Evolutionary conservation across 2,329 filamentous ascomycete genomes (phyloP).

Genomic region (Xylariaceae sp.): DNA sequence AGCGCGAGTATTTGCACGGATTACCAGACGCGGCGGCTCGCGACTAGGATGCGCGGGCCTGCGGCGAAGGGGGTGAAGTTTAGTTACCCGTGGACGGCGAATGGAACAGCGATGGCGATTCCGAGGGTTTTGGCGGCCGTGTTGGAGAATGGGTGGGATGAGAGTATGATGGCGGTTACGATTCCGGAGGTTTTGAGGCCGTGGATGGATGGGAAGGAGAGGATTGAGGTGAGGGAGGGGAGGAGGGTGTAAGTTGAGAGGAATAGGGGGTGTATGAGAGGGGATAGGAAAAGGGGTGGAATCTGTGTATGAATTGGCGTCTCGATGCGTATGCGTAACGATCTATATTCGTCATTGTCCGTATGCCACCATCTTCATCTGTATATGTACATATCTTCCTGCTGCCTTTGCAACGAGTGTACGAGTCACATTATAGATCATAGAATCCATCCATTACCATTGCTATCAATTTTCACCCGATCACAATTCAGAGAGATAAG

Average conservation of each 20-base stretch:
- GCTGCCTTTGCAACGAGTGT: too few relatives aligned
- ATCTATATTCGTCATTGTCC: too few relatives aligned
- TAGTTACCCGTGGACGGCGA: constrained; percentile 81
- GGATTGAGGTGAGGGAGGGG: constrained; percentile 47
- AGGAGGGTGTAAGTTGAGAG: background rate
- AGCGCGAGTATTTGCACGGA: constrained; percentile 89
- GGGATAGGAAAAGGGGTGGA: background rate
- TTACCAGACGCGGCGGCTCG: constrained; percentile 81
- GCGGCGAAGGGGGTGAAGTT: constrained; percentile 38
- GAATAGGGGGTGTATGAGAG: too few relatives aligned
- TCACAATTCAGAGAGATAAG: too few relatives aligned
- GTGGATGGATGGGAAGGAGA: constrained; percentile 75
- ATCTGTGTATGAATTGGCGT: too few relatives aligned
- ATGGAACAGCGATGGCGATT: constrained; percentile 89
- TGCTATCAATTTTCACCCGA: too few relatives aligned
- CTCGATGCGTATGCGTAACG: too few relatives aligned
- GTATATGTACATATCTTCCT: too few relatives aligned
- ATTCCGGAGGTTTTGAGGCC: constrained; percentile 74
- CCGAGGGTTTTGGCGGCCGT: constrained; percentile 84
- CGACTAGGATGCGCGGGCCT: constrained; percentile 61
- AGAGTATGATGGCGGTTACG: constrained; percentile 57
- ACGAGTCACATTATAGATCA: too few relatives aligned
- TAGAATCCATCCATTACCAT: too few relatives aligned
- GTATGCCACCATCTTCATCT: too few relatives aligned
- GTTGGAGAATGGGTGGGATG: constrained; percentile 86